Percentiles rank a stretch among this genome's conserved stretches.
Evolutionary conservation across 805 yeast genomes (phyloP).

Genomic region (Nakazawaea ernobii): DNA sequence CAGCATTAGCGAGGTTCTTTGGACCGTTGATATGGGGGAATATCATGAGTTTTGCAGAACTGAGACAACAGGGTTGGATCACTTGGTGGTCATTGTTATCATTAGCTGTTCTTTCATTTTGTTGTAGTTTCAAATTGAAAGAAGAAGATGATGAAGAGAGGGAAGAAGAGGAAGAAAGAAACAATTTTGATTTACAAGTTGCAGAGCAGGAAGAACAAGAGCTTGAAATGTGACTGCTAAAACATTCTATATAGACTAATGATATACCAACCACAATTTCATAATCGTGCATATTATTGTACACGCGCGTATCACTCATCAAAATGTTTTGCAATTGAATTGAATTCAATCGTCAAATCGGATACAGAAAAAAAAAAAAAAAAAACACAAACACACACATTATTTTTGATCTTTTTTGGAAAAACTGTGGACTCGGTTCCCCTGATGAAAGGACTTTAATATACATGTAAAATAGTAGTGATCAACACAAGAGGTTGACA

Average conservation of each 20-base stretch:
- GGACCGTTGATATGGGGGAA: slow-evolving; percentile 57
- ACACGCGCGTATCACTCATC: too few relatives aligned
- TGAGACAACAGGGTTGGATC: slow-evolving; percentile 9
- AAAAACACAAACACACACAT: too few relatives aligned
- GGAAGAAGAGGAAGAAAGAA: background rate
- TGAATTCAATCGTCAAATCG: too few relatives aligned
- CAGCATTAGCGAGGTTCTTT: slow-evolving; percentile 48
- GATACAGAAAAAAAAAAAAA: too few relatives aligned
- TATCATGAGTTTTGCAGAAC: slow-evolving; percentile 8
- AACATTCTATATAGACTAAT: background rate
- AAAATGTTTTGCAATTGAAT: too few relatives aligned
- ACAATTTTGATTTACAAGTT: background rate
- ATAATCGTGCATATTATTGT: too few relatives aligned
- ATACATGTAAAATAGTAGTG: too few relatives aligned
- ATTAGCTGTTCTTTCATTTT: background rate
- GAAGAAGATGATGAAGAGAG: background rate
- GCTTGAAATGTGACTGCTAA: background rate
- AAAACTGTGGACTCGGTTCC: too few relatives aligned
- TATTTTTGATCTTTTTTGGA: too few relatives aligned
- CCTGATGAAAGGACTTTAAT: too few relatives aligned
- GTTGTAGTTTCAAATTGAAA: background rate
- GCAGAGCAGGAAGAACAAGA: slow-evolving; percentile 5
- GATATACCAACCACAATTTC: background rate
- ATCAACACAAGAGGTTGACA: too few relatives aligned
- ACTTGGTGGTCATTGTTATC: slow-evolving; percentile 13